These are phyloP conservation scores for Aspergillus melleus DNA, from an alignment of 2,329 filamentous ascomycete genomes.

Conservation along the genomic window DNA sequence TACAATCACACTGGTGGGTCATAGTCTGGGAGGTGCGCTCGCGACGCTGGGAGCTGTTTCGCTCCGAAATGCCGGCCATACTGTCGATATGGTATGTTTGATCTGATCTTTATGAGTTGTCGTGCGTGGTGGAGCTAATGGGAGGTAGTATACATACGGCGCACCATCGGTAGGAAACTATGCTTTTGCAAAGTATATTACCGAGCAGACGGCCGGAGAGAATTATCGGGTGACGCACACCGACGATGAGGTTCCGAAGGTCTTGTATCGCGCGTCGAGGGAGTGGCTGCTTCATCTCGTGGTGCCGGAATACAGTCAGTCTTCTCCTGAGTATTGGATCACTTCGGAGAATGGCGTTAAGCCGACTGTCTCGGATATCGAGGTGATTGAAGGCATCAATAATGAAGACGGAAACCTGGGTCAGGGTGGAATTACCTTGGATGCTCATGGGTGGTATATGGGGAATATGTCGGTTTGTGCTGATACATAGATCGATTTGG, in stretches of 20 bases:
- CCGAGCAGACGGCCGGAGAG: neutral
- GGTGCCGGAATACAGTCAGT: conserved; percentile 11
- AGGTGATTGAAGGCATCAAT: conserved; percentile 19
- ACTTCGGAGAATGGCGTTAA: neutral
- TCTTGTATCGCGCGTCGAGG: neutral
- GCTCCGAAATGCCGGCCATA: conserved; percentile 1
- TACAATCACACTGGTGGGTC: neutral
- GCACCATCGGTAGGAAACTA: conserved; percentile 4
- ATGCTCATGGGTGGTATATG: conserved; percentile 10
- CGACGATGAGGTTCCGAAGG: conserved; percentile 2
- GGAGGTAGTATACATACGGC: conserved; percentile 5
- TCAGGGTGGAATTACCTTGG: neutral
- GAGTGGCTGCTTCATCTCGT: neutral
- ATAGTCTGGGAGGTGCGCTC: conserved; percentile 6
- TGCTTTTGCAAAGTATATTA: conserved; percentile 5
- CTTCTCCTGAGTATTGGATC: conserved; percentile 14
- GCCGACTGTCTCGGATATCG: conserved; percentile 30
- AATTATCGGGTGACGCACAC: conserved; percentile 4
- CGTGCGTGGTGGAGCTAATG: neutral
- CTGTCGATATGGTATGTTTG: conserved; percentile 4
- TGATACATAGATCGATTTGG: neutral
- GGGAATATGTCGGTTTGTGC: conserved; percentile 3
- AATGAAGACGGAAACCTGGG: conserved; percentile 12
- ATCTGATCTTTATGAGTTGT: too few relatives aligned
- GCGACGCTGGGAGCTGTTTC: neutral